These are phyloP conservation scores for Lasiodiplodia sp. DNA, from an alignment of 2,329 filamentous ascomycete genomes.

Conservation along the genomic window DNA sequence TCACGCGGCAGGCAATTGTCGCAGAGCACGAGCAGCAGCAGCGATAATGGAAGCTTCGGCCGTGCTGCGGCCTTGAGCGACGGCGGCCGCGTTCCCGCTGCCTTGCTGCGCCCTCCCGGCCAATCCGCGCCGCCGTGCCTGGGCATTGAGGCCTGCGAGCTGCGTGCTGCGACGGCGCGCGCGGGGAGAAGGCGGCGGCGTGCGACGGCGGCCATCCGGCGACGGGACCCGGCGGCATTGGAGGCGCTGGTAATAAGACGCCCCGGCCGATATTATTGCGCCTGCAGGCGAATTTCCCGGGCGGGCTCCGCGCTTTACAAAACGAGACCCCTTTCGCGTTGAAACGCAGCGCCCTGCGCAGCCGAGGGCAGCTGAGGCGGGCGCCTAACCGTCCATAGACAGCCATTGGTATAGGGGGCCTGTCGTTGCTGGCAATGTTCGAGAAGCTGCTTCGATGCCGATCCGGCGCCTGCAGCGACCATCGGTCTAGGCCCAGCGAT, in stretches of 20 bases:
- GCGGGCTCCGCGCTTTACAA: slow-evolving; percentile 5
- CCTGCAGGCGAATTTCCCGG: slow-evolving; percentile 8
- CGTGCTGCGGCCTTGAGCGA: not conserved
- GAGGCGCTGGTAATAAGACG: not conserved
- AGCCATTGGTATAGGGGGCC: not conserved
- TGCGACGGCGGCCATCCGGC: not conserved
- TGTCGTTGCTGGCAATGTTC: not conserved
- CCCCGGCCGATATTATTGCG: slow-evolving; percentile 5
- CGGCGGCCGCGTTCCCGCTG: not conserved
- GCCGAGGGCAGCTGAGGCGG: slow-evolving; percentile 1
- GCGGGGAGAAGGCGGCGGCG: slow-evolving; percentile 4
- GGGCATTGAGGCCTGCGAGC: not conserved
- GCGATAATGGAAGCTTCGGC: not conserved
- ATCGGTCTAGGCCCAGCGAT: not conserved
- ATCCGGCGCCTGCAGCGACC: not conserved
- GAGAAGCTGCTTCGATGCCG: slow-evolving; percentile 21
- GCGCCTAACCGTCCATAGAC: slow-evolving; percentile 7
- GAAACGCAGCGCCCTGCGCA: slow-evolving; percentile 22
- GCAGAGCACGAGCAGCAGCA: slow-evolving; percentile 2
- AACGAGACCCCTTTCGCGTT: not conserved
- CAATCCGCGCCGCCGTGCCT: slow-evolving; percentile 10
- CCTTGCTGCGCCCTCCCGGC: slow-evolving; percentile 12
- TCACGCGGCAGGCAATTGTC: not conserved
- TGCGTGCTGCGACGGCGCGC: not conserved
- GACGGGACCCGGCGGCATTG: not conserved